Conservation (phyloP, 345 rosid species). For the Fremontodendron californicum region DNA sequence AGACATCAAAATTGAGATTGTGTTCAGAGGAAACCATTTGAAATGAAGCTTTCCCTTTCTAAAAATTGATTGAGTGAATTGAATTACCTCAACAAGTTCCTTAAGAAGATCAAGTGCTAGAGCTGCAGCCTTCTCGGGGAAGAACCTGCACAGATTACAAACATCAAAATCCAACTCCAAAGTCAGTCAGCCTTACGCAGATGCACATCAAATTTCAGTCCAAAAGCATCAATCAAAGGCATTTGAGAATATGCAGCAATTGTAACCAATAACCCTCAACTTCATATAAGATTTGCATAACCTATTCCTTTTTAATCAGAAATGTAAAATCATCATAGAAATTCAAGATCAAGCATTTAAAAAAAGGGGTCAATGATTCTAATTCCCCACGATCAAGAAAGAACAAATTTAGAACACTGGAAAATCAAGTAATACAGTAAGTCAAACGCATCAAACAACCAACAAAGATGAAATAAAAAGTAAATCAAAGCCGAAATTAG, state of each 20-base stretch:
- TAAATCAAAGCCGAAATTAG: background rate
- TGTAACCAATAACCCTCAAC: background rate
- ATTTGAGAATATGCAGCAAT: background rate
- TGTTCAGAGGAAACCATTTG: background rate
- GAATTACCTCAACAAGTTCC: constrained; percentile 56
- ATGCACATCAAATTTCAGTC: constrained; percentile 4
- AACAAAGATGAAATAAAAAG: background rate
- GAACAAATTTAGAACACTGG: background rate
- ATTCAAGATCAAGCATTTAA: background rate
- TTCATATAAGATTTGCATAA: background rate
- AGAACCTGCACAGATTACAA: constrained; percentile 54
- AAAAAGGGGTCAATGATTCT: background rate
- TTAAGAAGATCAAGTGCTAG: constrained; percentile 59
- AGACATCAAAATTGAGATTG: background rate
- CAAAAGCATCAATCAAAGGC: background rate
- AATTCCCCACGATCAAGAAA: background rate
- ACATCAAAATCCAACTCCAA: constrained; percentile 18
- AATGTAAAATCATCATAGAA: background rate
- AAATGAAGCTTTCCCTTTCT: background rate
- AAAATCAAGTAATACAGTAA: background rate
- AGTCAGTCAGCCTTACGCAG: background rate
- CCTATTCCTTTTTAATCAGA: background rate
- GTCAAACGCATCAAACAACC: background rate
- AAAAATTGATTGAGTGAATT: background rate
- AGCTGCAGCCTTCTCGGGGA: constrained; percentile 71